A percentile compares a stretch with the other conserved stretches of the same genome.
phyloP scores from a whole-genome alignment of 1,284 basidiomycete genomes.

The Melampsora americana region DNA sequence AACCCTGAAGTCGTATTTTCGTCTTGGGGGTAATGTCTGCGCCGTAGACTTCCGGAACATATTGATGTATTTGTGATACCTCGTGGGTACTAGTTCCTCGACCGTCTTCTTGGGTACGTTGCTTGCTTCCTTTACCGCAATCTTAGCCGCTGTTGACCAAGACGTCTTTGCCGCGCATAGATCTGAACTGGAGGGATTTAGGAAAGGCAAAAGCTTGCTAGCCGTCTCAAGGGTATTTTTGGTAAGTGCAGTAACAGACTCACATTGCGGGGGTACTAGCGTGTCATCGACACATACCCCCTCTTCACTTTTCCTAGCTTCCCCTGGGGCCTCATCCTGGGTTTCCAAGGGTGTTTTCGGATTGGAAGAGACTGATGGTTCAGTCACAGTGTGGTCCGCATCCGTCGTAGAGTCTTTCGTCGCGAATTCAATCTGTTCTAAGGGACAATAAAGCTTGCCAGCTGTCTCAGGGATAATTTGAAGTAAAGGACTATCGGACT shows the following conservation, averaged over 20 bases:
- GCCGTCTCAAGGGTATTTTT: no score
- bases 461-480: neutral
- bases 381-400: neutral
- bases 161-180: no score
- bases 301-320: slow-evolving; percentile 2
- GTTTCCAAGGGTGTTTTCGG: neutral
- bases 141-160: no score
- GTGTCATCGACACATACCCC: neutral
- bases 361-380: neutral
- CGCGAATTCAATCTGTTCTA: neutral
- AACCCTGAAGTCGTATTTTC: slow-evolving; percentile 1
- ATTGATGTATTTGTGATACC: neutral
- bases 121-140: no score
- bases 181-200: no score
- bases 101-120: neutral
- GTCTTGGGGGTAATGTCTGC: neutral
- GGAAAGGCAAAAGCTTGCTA: no score
- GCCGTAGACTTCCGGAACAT: slow-evolving; percentile 13
- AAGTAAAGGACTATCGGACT: neutral
- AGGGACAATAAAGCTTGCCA: neutral
- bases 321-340: neutral
- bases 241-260: no score
- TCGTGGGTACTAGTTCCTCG: neutral
- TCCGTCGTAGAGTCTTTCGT: neutral
- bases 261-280: neutral